A percentile compares a stretch with the other conserved stretches of the same genome.
phyloP scores from a whole-genome alignment of 2,329 filamentous ascomycete species.

The Diaporthe ilicicola region DNA sequence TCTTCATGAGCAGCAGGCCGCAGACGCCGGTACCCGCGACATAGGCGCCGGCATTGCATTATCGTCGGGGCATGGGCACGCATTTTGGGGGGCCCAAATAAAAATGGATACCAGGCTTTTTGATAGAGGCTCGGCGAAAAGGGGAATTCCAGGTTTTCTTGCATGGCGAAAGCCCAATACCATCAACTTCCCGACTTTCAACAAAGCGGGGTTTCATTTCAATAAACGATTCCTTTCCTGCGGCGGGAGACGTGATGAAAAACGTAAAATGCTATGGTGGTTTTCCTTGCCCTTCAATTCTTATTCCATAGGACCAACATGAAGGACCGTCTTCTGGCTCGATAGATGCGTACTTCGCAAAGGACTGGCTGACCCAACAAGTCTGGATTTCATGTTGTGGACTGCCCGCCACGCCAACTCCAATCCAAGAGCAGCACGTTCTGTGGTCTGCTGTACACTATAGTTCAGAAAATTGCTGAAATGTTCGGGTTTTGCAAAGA shows the following conservation, averaged over 20 bases:
- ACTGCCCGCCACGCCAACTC: not conserved
- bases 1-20: conserved; percentile 67
- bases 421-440: not conserved
- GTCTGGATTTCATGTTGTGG: not conserved
- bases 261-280: too few relatives aligned
- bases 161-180: not conserved
- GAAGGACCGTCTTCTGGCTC: not conserved
- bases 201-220: not conserved
- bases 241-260: too few relatives aligned
- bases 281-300: too few relatives aligned
- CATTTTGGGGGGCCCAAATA: not conserved
- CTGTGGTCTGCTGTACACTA: too few relatives aligned
- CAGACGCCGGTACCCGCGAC: conserved; percentile 53
- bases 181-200: not conserved
- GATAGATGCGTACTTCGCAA: not conserved
- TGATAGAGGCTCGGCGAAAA: conserved; percentile 2
- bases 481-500: not conserved
- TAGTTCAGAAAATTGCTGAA: not conserved
- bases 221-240: too few relatives aligned
- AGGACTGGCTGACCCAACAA: too few relatives aligned
- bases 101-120: not conserved
- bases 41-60: conserved; percentile 31
- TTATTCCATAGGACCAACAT: not conserved
- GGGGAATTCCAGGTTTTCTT: not conserved
- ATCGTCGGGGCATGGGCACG: conserved; percentile 37